Conservation (phyloP, 306 rosid genomes). For the Cyamopsis tetragonoloba region DNA sequence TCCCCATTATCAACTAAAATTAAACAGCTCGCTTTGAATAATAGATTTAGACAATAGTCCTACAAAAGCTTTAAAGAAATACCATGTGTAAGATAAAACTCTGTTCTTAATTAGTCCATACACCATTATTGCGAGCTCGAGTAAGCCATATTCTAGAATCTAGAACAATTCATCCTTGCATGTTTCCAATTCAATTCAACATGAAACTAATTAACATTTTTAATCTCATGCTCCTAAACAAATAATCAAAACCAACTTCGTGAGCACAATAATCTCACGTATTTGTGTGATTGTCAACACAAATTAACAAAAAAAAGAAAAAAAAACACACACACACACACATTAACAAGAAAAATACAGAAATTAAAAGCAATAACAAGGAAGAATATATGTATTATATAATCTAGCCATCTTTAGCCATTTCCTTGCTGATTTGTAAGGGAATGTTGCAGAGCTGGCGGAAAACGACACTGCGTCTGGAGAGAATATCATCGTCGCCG, state of each 20-base stretch:
- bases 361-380: background rate
- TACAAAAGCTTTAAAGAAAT: too few relatives aligned
- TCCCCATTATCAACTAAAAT: too few relatives aligned
- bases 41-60: too few relatives aligned
- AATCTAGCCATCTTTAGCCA: background rate
- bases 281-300: background rate
- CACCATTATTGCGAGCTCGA: too few relatives aligned
- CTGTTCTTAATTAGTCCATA: too few relatives aligned
- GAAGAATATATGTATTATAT: background rate
- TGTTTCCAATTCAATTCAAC: background rate
- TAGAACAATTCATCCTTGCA: background rate
- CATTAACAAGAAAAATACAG: background rate
- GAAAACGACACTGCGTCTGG: background rate
- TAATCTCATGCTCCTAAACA: background rate
- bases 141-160: too few relatives aligned
- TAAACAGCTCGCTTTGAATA: too few relatives aligned
- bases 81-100: too few relatives aligned
- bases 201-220: background rate
- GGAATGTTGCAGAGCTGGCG: slow-evolving; percentile 35
- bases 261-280: background rate
- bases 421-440: slow-evolving; percentile 12
- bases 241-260: background rate
- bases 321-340: background rate
- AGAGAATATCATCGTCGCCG: slow-evolving; percentile 23
- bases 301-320: too few relatives aligned